Evolutionary conservation across 2,329 filamentous ascomycete genomes (phyloP), one percentile per base, ranked within the genome.

Genomic region (Penicillium italicum): DNA sequence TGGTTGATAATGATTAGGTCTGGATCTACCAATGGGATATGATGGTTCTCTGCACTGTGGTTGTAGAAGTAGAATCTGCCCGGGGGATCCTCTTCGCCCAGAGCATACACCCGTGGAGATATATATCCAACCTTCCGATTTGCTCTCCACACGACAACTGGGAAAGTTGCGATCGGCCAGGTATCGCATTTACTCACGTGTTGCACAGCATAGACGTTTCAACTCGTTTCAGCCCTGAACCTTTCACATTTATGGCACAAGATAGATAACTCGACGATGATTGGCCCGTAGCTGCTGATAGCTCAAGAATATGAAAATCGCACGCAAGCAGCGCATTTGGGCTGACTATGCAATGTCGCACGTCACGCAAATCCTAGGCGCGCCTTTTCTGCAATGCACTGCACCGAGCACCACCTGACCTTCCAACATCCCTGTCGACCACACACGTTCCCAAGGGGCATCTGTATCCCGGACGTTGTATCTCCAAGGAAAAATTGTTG

Each of bases 401-500:
- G 50, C 61, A 62, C 61, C 55, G 41, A 51, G 53, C 61, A 62
- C 58, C 62, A 60, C 60, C 58, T 64, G 62, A 65, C 58, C 53
- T 56, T 50, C 20, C 31, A 41, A 22, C 34, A 58, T 56, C 53
- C 53, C 42, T 61, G 58, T 28, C 54, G 51, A 54, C 33, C 38
- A 41, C 44, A 57, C 57, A 55, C 57, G 54, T 54, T 52, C 47
- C 31, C 53, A 55, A 45, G 53, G 47, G 53, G 46, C 26, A 55
- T 51, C 47, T 51, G 40, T 33, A 51, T 34, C n/a, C 30, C 44
- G 37, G 24, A 28, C 16, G 38, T 18, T 44, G 50, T 40, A 45
- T 53, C n/a, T 34, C 11, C 20, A 4, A 45, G 20, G 24, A 26
- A 24, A 22, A 26, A 37, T 4, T 24, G 24, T 16, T 43, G 33